Evolutionary conservation across 2,329 filamentous ascomycete species (phyloP).

Genomic region (Fusarium acutatum): DNA sequence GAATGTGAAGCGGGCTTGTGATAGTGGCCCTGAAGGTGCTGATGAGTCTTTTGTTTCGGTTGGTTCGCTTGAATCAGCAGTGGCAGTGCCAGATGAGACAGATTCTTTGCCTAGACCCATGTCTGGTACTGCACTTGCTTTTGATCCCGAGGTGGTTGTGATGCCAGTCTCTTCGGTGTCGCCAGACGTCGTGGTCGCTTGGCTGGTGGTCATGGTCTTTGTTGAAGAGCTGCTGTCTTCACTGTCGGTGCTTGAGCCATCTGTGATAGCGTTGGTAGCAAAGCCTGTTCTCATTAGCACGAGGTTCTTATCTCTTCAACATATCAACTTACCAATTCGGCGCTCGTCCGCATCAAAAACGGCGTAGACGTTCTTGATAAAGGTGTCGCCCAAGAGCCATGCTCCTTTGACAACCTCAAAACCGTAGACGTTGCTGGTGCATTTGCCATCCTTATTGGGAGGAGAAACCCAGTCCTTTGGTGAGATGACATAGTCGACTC

Average conservation of each 20-base stretch:
- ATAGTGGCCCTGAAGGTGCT: conserved; percentile 25
- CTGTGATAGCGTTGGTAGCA: conserved; percentile 27
- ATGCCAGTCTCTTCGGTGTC: conserved; percentile 18
- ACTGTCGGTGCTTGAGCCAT: neutral
- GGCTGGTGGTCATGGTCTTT: conserved; percentile 9
- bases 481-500: conserved; percentile 71
- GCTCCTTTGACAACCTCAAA: conserved; percentile 70
- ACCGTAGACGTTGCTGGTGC: conserved; percentile 79
- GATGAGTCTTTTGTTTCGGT: conserved; percentile 38
- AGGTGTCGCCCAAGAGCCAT: conserved; percentile 87
- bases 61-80: conserved; percentile 22
- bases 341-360: conserved; percentile 80
- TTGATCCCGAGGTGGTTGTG: conserved; percentile 24
- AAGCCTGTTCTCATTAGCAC: conserved; percentile 35
- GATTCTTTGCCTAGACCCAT: conserved; percentile 40
- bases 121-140: conserved; percentile 21
- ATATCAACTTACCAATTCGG: conserved; percentile 63
- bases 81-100: conserved; percentile 32
- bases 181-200: conserved; percentile 25
- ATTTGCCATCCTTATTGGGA: conserved; percentile 55
- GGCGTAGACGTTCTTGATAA: conserved; percentile 88
- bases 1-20: conserved; percentile 36
- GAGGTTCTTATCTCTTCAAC: neutral
- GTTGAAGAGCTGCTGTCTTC: conserved; percentile 13
- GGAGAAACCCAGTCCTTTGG: conserved; percentile 74